These are phyloP conservation scores for Aspergillus fumigatiaffinis DNA, from an alignment of 2,329 filamentous ascomycete species.

Conservation along the genomic window DNA sequence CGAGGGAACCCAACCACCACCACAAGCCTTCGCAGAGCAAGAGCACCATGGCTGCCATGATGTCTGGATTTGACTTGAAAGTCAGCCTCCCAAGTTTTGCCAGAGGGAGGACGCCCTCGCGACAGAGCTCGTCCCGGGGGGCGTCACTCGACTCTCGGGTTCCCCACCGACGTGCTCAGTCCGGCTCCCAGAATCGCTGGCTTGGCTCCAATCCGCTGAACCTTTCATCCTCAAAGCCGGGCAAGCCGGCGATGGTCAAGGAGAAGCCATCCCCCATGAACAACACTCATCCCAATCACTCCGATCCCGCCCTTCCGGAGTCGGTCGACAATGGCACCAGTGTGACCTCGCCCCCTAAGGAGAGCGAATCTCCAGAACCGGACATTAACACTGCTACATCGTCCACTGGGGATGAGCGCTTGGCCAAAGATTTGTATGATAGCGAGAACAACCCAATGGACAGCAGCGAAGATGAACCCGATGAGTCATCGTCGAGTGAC, in stretches of 20 bases:
- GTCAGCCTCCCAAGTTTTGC: conserved; percentile 32
- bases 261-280: conserved; percentile 63
- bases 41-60: conserved; percentile 47
- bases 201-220: conserved; percentile 49
- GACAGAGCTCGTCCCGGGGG: conserved; percentile 39
- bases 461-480: conserved; percentile 61
- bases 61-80: conserved; percentile 38
- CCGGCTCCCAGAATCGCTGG: conserved; percentile 37
- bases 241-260: conserved; percentile 55
- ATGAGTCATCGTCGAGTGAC: conserved; percentile 57
- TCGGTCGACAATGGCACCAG: conserved; percentile 51
- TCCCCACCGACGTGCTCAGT: conserved; percentile 19
- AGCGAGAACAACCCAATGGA: conserved; percentile 61
- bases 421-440: conserved; percentile 68
- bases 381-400: conserved; percentile 42
- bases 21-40: conserved; percentile 23
- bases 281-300: conserved; percentile 64
- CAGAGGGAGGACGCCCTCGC: conserved; percentile 34
- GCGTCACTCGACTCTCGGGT: conserved; percentile 36
- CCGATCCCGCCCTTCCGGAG: conserved; percentile 64
- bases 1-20: background rate
- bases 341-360: conserved; percentile 15
- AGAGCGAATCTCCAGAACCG: conserved; percentile 26
- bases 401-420: conserved; percentile 50
- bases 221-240: conserved; percentile 32